Percentiles rank a stretch among this genome's conserved stretches.
Evolutionary conservation across 768 basidiomycete species (phyloP).

Genomic region (Termitomyces eurrhizus): DNA sequence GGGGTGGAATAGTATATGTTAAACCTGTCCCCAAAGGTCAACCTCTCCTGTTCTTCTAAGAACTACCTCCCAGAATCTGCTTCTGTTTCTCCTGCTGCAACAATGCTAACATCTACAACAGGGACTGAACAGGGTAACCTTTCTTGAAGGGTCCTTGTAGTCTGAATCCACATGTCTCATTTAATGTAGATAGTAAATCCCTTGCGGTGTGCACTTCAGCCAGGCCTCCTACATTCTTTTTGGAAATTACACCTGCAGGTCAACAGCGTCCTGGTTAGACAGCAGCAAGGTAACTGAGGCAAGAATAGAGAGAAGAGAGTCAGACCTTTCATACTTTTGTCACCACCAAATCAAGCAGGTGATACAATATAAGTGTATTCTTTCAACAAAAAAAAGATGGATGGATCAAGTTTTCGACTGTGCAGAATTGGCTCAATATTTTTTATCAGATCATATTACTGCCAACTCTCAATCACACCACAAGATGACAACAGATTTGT

Average conservation of each 20-base stretch:
- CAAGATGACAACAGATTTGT: background rate
- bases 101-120: background rate
- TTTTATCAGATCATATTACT: background rate
- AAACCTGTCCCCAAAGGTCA: background rate
- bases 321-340: background rate
- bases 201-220: background rate
- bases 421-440: background rate
- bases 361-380: background rate
- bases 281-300: background rate
- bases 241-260: background rate
- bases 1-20: too few relatives aligned
- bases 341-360: background rate
- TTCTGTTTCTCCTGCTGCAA: background rate
- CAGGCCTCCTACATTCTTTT: background rate
- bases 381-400: background rate
- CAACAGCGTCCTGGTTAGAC: background rate
- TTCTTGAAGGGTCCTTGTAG: background rate
- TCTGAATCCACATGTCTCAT: background rate
- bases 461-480: background rate
- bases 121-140: background rate
- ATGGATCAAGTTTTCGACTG: background rate
- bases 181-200: background rate
- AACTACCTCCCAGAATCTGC: background rate
- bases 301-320: background rate
- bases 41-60: background rate